These are phyloP conservation scores for Plantago rigida DNA, from an alignment of 305 asterid species.

Conservation along the genomic window DNA sequence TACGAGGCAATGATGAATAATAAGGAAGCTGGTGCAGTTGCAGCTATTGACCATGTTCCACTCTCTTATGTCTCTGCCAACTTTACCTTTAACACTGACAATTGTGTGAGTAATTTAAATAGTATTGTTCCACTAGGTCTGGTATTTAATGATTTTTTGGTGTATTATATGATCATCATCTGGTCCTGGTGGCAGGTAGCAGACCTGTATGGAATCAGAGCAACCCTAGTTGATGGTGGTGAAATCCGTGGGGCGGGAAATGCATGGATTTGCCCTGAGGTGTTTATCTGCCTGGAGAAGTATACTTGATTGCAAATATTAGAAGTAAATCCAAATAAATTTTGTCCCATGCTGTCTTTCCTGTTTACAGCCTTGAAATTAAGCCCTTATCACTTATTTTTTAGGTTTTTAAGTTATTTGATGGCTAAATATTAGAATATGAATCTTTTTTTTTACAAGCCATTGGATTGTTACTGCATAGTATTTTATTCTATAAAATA, in stretches of 20 bases:
- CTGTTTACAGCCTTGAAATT: constrained; percentile 9
- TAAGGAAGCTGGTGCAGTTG: constrained; percentile 98
- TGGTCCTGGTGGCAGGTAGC: constrained; percentile 63
- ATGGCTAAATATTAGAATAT: constrained; percentile 13
- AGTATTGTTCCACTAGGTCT: constrained; percentile 15
- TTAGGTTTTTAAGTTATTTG: constrained; percentile 12
- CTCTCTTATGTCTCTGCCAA: constrained; percentile 89
- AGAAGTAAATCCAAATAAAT: constrained; percentile 12
- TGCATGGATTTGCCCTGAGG: constrained; percentile 99
- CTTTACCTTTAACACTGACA: constrained; percentile 93
- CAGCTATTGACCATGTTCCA: constrained; percentile 91
- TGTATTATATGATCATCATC: constrained; percentile 15
- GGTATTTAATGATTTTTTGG: constrained; percentile 15
- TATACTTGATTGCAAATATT: constrained; percentile 22
- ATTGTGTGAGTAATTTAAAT: constrained; percentile 61
- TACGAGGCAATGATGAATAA: constrained; percentile 76
- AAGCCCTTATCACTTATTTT: background rate
- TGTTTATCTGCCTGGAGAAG: constrained; percentile 32
- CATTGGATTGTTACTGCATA: constrained; percentile 6
- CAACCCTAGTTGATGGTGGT: constrained; percentile 97
- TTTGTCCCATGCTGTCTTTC: constrained; percentile 17
- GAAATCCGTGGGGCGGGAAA: constrained; percentile 99
- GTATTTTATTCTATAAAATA: background rate
- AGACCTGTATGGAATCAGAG: constrained; percentile 96
- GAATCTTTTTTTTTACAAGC: constrained; percentile 6